These are phyloP conservation scores for Dendrobium nobile DNA, from an alignment of 106 monocot genomes.

Conservation along the genomic window DNA sequence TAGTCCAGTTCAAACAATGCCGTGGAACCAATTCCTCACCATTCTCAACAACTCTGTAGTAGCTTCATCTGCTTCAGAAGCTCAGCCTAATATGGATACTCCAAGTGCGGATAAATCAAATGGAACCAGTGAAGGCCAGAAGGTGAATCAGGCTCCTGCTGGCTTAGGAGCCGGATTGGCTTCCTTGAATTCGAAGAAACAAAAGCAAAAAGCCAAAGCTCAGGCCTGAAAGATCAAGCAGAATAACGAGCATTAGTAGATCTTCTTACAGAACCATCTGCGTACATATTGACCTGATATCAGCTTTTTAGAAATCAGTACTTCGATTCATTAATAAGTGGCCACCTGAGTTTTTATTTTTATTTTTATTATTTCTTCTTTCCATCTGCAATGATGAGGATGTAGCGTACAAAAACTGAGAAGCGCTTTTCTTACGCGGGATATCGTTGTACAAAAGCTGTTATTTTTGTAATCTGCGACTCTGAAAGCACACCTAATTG, in stretches of 20 bases:
- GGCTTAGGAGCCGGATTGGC: conserved; percentile 70
- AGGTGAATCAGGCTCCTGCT: conserved; percentile 34
- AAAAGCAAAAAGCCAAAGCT: conserved; percentile 51
- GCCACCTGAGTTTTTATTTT: neutral
- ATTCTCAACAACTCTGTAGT: conserved; percentile 35
- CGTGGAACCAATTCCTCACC: conserved; percentile 55
- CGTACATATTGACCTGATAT: neutral
- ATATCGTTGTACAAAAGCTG: neutral
- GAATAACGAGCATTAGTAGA: neutral
- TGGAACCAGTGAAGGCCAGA: neutral
- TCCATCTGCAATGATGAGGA: neutral
- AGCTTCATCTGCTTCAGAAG: conserved; percentile 12
- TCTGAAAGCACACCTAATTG: too few relatives aligned
- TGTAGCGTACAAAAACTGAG: neutral
- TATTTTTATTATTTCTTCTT: neutral
- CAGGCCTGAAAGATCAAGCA: neutral
- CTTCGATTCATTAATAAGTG: neutral
- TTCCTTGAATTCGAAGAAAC: conserved; percentile 77
- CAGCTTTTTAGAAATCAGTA: neutral
- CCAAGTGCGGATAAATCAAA: conserved; percentile 8
- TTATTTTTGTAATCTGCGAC: neutral
- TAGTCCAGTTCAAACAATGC: conserved; percentile 42
- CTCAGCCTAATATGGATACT: conserved; percentile 13
- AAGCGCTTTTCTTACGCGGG: neutral
- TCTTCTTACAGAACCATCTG: neutral